Evolutionary conservation across 306 rosid species (phyloP).

Genomic region (Inga leiocalycina): DNA sequence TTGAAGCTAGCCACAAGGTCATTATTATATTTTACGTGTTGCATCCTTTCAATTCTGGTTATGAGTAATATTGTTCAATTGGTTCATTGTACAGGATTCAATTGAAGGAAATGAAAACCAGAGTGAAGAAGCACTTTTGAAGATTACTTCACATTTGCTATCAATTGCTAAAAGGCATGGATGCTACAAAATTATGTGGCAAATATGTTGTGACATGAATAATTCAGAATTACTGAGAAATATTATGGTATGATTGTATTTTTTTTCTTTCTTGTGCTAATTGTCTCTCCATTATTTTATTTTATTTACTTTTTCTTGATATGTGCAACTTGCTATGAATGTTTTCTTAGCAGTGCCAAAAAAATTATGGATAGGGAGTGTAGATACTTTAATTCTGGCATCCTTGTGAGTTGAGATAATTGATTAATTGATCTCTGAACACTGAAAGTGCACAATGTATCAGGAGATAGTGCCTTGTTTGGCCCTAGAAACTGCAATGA

Average conservation of each 20-base stretch:
- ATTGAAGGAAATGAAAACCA: slow-evolving; percentile 55
- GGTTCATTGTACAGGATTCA: slow-evolving; percentile 56
- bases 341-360: slow-evolving; percentile 13
- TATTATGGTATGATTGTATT: slow-evolving; percentile 70
- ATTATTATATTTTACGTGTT: slow-evolving; percentile 33
- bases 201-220: slow-evolving; percentile 79
- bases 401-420: neutral
- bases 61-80: slow-evolving; percentile 42
- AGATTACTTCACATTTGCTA: slow-evolving; percentile 63
- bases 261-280: neutral
- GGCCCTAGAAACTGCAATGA: slow-evolving; percentile 15
- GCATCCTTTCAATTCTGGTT: slow-evolving; percentile 28
- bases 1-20: slow-evolving; percentile 66
- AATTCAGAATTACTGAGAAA: slow-evolving; percentile 74
- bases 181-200: slow-evolving; percentile 84
- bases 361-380: neutral
- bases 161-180: slow-evolving; percentile 85
- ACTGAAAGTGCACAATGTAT: neutral
- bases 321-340: slow-evolving; percentile 21
- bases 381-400: neutral
- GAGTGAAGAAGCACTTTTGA: slow-evolving; percentile 55
- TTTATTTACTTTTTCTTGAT: neutral
- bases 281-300: neutral
- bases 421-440: neutral
- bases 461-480: slow-evolving; percentile 1